Conservation (phyloP, 257 asterid genomes). For the Asclepias syriaca region DNA sequence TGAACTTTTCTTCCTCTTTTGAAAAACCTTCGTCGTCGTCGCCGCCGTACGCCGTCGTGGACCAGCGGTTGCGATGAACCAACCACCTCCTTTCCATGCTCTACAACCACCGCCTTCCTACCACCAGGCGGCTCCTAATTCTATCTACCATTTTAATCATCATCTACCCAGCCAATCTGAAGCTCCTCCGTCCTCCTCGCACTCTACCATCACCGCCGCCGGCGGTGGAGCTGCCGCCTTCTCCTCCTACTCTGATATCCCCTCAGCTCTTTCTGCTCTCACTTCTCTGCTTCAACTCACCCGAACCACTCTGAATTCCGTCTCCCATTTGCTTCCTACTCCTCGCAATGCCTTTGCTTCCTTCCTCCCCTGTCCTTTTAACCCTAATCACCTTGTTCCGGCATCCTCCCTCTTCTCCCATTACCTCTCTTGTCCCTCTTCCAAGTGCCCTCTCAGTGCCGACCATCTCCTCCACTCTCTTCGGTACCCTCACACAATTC, state of each 20-base stretch:
- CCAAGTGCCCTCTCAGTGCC: conserved; percentile 18
- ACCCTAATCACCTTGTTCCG: conserved; percentile 61
- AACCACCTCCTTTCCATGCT: neutral
- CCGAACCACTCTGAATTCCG: conserved; percentile 39
- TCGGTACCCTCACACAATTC: conserved; percentile 42
- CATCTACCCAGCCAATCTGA: neutral
- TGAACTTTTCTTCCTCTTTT: neutral
- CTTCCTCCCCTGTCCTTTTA: conserved; percentile 62
- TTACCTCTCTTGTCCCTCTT: conserved; percentile 56
- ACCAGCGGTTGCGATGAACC: conserved; percentile 6
- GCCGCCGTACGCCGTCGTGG: neutral
- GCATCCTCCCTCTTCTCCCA: conserved; percentile 74
- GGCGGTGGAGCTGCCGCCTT: conserved; percentile 10
- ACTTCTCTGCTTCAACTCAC: conserved; percentile 49
- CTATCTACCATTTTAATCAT: neutral
- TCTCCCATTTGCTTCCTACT: conserved; percentile 34
- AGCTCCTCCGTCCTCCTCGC: neutral
- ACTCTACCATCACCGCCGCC: neutral
- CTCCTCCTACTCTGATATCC: conserved; percentile 23
- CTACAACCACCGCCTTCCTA: conserved; percentile 1
- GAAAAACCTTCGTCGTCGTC: neutral
- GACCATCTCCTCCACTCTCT: conserved; percentile 34
- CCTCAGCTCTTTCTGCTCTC: conserved; percentile 45
- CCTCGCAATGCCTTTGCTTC: conserved; percentile 22
- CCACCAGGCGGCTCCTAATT: too few species aligned